Conservation (phyloP, 306 rosid genomes). For the Vigna nakashimae region DNA sequence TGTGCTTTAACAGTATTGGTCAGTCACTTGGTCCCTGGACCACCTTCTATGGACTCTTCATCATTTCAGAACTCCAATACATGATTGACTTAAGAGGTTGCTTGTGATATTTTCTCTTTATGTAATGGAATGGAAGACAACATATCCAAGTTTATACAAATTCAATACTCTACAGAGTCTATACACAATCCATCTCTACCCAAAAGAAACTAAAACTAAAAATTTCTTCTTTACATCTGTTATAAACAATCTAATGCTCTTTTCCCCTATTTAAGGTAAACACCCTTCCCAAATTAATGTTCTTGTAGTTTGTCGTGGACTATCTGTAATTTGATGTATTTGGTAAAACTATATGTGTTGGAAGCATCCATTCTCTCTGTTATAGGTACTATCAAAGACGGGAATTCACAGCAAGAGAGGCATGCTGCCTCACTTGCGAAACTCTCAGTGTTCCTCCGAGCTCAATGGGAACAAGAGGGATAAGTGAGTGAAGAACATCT, state of each 20-base stretch:
- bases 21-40: neutral
- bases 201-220: neutral
- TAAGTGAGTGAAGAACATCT: constrained; percentile 88
- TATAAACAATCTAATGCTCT: constrained; percentile 31
- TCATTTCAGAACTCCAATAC: neutral
- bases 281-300: neutral
- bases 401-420: constrained; percentile 17
- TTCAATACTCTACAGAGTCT: constrained; percentile 45
- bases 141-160: constrained; percentile 29
- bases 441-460: constrained; percentile 89
- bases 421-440: constrained; percentile 44
- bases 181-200: constrained; percentile 42
- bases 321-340: constrained; percentile 2
- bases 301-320: neutral
- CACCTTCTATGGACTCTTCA: neutral
- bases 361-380: neutral
- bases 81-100: neutral
- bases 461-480: constrained; percentile 84
- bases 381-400: neutral
- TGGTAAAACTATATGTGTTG: constrained; percentile 13
- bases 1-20: neutral
- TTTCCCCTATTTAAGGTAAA: constrained; percentile 17
- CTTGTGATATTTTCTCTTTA: neutral
- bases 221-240: constrained; percentile 47
- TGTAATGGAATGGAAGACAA: constrained; percentile 5